Evolutionary conservation across 2,329 filamentous ascomycete species (phyloP).

Genomic region (Pseudovirgaria hyperparasitica): DNA sequence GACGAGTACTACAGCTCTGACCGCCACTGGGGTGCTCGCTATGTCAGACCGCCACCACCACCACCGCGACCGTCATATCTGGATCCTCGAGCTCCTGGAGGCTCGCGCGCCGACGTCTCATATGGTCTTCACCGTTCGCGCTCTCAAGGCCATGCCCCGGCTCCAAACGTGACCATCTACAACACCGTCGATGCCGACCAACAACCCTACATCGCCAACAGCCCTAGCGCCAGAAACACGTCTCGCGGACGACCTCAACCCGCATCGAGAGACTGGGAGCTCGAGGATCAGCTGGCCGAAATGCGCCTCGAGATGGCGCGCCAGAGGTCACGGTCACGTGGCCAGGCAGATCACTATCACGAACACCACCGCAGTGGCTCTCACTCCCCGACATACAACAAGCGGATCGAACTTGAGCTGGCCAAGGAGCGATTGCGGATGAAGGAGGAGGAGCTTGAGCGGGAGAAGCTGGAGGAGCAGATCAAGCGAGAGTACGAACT

Average conservation of each 20-base stretch:
- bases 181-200: constrained; percentile 29
- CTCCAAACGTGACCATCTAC: constrained; percentile 34
- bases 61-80: constrained; percentile 12
- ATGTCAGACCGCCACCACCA: constrained; percentile 12
- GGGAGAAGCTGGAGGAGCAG: constrained; percentile 26
- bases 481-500: constrained; percentile 19
- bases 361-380: neutral
- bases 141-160: constrained; percentile 29
- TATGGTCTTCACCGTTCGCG: constrained; percentile 29
- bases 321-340: constrained; percentile 13
- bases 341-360: constrained; percentile 7
- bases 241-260: constrained; percentile 15
- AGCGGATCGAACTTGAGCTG: constrained; percentile 13
- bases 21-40: constrained; percentile 15
- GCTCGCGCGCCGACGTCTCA: constrained; percentile 14
- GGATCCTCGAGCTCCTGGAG: constrained; percentile 16
- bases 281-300: constrained; percentile 23
- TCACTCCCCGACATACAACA: constrained; percentile 1
- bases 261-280: constrained; percentile 20
- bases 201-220: constrained; percentile 15
- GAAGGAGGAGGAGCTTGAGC: constrained; percentile 15
- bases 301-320: constrained; percentile 14
- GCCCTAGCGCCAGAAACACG: constrained; percentile 10
- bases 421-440: constrained; percentile 18
- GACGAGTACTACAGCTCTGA: constrained; percentile 17